phyloP scores from a whole-genome alignment of 2,329 filamentous ascomycete species.

The Catunica adiposa region DNA sequence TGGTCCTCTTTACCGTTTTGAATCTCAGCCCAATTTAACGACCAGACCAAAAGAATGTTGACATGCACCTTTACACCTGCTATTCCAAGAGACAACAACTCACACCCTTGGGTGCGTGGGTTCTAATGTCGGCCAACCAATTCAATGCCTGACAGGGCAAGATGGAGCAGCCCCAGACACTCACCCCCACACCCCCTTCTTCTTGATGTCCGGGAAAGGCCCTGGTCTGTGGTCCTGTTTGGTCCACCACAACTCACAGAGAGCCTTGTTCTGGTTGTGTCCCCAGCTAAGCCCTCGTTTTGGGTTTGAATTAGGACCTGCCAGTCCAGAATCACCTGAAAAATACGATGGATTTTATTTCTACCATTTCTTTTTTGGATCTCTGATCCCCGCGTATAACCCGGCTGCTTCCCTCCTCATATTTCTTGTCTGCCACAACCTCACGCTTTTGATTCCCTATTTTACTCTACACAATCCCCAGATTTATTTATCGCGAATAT shows the following conservation, averaged over 20 bases:
- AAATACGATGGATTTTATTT: neutral
- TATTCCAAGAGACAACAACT: neutral
- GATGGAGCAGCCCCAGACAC: neutral
- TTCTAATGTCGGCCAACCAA: neutral
- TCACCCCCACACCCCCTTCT: neutral
- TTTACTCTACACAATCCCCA: neutral
- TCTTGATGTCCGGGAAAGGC: neutral
- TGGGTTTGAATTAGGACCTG: neutral
- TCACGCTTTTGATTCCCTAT: neutral
- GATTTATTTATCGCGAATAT: neutral
- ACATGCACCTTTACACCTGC: neutral
- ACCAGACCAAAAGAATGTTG: neutral
- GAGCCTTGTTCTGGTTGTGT: constrained; percentile 2
- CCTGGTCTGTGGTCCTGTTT: neutral
- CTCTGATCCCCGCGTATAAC: neutral
- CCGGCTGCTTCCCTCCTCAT: constrained; percentile 1
- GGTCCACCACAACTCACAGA: neutral
- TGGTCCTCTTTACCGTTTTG: too few species aligned
- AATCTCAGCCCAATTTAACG: neutral
- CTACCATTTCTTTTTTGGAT: neutral
- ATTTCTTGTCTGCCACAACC: neutral
- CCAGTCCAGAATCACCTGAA: neutral
- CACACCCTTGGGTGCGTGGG: neutral
- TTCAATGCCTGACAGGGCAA: neutral
- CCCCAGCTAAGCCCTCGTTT: neutral